Evolutionary conservation across 2,329 filamentous ascomycete genomes (phyloP).

Genomic region (Chlorencoelia australis): DNA sequence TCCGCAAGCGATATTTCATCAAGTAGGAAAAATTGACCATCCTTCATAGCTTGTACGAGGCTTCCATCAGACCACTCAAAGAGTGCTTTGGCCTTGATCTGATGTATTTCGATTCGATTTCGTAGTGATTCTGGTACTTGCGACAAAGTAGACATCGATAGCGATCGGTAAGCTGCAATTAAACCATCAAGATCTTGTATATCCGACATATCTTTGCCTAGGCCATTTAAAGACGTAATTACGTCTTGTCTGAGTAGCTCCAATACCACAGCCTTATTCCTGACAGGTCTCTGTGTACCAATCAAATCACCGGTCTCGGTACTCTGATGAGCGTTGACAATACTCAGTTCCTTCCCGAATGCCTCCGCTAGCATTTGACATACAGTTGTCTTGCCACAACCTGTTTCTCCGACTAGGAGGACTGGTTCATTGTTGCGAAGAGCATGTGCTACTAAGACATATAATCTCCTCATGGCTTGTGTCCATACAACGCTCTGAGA

Average conservation of each 20-base stretch:
- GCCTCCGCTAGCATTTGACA: constrained; percentile 86
- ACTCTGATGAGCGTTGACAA: constrained; percentile 96
- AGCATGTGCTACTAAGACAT: constrained; percentile 78
- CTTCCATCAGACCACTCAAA: constrained; percentile 97
- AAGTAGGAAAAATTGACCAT: constrained; percentile 81
- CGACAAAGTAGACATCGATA: constrained; percentile 37
- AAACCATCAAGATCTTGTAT: constrained; percentile 49
- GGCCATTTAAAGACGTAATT: constrained; percentile 30
- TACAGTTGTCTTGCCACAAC: constrained; percentile 95
- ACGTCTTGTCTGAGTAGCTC: constrained; percentile 57
- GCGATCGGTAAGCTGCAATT: constrained; percentile 32
- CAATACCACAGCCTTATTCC: constrained; percentile 69
- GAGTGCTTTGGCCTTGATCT: constrained; percentile 65
- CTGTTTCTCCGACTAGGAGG: constrained; percentile 89
- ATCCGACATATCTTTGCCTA: constrained; percentile 42
- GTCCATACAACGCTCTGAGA: constrained; percentile 80
- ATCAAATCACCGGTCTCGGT: constrained; percentile 96
- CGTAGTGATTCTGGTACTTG: constrained; percentile 23
- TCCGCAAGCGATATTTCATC: constrained; percentile 98
- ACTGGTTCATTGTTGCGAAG: constrained; percentile 88
- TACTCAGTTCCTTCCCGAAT: constrained; percentile 64
- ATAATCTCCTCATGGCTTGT: constrained; percentile 82
- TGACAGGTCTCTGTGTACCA: constrained; percentile 82
- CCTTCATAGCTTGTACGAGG: constrained; percentile 86
- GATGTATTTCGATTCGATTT: constrained; percentile 33